Conservation (phyloP, 345 rosid species). For the Conringia planisiliqua region DNA sequence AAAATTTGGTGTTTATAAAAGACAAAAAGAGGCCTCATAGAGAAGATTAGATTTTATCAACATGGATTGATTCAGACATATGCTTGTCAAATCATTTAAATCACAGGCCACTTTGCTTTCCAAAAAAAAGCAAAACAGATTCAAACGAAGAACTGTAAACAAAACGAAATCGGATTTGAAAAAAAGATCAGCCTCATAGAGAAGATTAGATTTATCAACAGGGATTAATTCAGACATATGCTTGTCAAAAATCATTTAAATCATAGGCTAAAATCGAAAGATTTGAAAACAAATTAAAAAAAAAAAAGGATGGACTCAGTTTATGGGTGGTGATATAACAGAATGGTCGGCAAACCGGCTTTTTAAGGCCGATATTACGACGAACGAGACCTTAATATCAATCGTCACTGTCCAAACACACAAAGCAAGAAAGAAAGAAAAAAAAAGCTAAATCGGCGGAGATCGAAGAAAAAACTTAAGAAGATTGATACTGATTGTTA, state of each 20-base stretch:
- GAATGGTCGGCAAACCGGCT: slow-evolving; percentile 91
- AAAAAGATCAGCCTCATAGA: slow-evolving; percentile 64
- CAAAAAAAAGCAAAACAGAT: not conserved
- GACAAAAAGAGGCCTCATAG: slow-evolving; percentile 69
- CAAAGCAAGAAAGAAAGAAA: not conserved
- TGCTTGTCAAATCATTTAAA: slow-evolving; percentile 71
- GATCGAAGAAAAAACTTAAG: not conserved
- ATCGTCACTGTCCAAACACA: slow-evolving; percentile 63
- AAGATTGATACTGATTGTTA: not conserved
- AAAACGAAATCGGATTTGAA: not conserved
- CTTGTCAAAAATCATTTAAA: slow-evolving; percentile 59
- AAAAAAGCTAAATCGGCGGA: not conserved
- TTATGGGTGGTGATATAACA: slow-evolving; percentile 99
- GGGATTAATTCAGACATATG: slow-evolving; percentile 72
- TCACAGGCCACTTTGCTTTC: slow-evolving; percentile 54
- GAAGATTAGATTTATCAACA: slow-evolving; percentile 86
- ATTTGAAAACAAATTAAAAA: not conserved
- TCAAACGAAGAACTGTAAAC: not conserved
- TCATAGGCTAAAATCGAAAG: slow-evolving; percentile 56
- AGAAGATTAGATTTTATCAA: slow-evolving; percentile 80
- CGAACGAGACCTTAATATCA: slow-evolving; percentile 91
- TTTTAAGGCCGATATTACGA: slow-evolving; percentile 65
- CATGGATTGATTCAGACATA: slow-evolving; percentile 74
- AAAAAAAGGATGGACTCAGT: slow-evolving; percentile 52
- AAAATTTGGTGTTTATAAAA: not conserved